These are phyloP conservation scores for Ogataea kodamae DNA, from an alignment of 805 yeast species.

Conservation along the genomic window DNA sequence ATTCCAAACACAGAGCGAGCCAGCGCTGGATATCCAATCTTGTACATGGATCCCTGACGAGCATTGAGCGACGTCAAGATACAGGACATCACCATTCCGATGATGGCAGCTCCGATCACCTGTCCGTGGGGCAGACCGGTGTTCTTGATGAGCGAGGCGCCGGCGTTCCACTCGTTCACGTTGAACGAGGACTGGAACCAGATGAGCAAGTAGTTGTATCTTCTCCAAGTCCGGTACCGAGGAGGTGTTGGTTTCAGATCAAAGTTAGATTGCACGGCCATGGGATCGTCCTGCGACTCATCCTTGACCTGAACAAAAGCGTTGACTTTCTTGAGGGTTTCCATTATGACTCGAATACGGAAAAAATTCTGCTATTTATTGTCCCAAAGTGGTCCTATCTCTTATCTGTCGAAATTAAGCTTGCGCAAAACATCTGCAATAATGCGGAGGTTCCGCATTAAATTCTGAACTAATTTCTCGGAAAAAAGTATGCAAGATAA, in stretches of 20 bases:
- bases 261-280: conserved; percentile 29
- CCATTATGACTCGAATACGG: conserved; percentile 24
- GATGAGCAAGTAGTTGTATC: conserved; percentile 1
- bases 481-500: conserved; percentile 5
- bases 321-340: conserved; percentile 29
- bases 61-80: conserved; percentile 17
- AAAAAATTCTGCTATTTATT: too few relatives aligned
- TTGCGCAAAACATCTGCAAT: background rate
- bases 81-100: conserved; percentile 15
- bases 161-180: conserved; percentile 33
- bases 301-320: conserved; percentile 17
- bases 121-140: conserved; percentile 23
- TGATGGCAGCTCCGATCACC: conserved; percentile 19
- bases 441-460: conserved; percentile 1
- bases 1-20: conserved; percentile 39
- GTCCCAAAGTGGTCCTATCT: too few relatives aligned
- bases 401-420: conserved; percentile 1
- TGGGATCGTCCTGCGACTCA: conserved; percentile 26
- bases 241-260: conserved; percentile 39
- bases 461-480: background rate
- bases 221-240: conserved; percentile 33
- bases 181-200: conserved; percentile 3
- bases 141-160: conserved; percentile 26
- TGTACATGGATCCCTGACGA: conserved; percentile 25
- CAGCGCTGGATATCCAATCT: conserved; percentile 37